Evolutionary conservation across 2,329 filamentous ascomycete genomes (phyloP).

Genomic region (Conoideocrella luteorostrata): DNA sequence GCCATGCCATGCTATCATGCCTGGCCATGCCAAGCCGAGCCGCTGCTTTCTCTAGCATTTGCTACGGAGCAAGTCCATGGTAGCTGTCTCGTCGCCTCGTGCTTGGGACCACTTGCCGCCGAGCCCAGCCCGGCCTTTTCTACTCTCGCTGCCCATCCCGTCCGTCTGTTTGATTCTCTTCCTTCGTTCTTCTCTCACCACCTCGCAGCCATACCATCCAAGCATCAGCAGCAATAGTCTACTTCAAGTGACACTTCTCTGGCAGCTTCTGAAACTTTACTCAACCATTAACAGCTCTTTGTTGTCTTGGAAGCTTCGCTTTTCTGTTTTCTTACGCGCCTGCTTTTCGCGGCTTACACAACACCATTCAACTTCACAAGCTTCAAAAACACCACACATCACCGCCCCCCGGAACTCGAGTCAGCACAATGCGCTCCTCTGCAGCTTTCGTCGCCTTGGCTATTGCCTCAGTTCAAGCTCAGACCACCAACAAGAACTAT

Average conservation of each 20-base stretch:
- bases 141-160: slow-evolving; percentile 4
- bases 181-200: slow-evolving; percentile 4
- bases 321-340: slow-evolving; percentile 3
- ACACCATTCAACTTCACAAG: neutral
- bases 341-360: neutral
- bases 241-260: slow-evolving; percentile 4
- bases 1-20: neutral
- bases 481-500: slow-evolving; percentile 29
- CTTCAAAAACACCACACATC: neutral
- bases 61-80: too few species aligned
- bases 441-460: slow-evolving; percentile 38
- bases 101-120: neutral
- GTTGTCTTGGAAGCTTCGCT: slow-evolving; percentile 4
- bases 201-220: slow-evolving; percentile 10
- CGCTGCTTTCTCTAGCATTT: too few species aligned
- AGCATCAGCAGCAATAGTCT: slow-evolving; percentile 8
- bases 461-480: slow-evolving; percentile 34
- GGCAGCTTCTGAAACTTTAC: slow-evolving; percentile 8
- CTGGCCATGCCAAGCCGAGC: too few species aligned
- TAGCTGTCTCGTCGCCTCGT: neutral
- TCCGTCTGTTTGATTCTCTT: slow-evolving; percentile 4
- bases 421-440: slow-evolving; percentile 33
- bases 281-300: slow-evolving; percentile 7
- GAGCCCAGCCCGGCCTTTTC: slow-evolving; percentile 5
- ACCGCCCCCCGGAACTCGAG: neutral